Evolutionary conservation across 805 yeast species (phyloP).

Genomic region (Wickerhamomyces strasburgensis): DNA sequence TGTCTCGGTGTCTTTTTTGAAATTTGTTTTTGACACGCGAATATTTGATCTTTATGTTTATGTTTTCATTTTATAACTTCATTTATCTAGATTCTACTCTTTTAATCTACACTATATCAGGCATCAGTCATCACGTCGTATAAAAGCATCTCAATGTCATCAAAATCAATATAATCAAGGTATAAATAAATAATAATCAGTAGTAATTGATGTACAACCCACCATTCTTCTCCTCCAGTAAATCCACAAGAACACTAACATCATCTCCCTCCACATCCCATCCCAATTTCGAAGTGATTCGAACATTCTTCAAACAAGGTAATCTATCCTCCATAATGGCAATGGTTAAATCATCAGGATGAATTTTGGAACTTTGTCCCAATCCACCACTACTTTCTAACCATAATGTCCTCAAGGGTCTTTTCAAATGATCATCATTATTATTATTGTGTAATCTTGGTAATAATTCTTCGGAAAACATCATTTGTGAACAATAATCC

Average conservation of each 20-base stretch:
- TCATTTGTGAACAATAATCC: slow-evolving; percentile 60
- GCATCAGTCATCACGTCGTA: slow-evolving; percentile 15
- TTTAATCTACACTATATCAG: no score
- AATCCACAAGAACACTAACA: slow-evolving; percentile 58
- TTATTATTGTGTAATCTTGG: slow-evolving; percentile 20
- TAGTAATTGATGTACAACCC: slow-evolving; percentile 56
- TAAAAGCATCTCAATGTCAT: no score
- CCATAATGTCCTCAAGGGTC: slow-evolving; percentile 57
- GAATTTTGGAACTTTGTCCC: slow-evolving; percentile 77
- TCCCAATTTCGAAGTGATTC: slow-evolving; percentile 73
- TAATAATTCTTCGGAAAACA: slow-evolving; percentile 43
- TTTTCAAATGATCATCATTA: no score
- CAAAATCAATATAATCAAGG: no score
- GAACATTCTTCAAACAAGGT: slow-evolving; percentile 58
- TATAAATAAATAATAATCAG: no score
- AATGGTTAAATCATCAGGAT: slow-evolving; percentile 83
- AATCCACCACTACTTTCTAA: slow-evolving; percentile 82
- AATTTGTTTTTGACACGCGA: neutral
- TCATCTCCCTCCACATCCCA: slow-evolving; percentile 72
- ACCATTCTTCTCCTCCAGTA: slow-evolving; percentile 71
- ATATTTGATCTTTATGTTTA: slow-evolving; percentile 5
- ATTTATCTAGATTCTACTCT: no score
- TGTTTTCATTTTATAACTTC: neutral
- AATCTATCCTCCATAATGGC: slow-evolving; percentile 77
- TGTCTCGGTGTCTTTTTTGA: neutral